Evolutionary conservation across 2,329 filamentous ascomycete species (phyloP).

Genomic region (Esteya vermicola): DNA sequence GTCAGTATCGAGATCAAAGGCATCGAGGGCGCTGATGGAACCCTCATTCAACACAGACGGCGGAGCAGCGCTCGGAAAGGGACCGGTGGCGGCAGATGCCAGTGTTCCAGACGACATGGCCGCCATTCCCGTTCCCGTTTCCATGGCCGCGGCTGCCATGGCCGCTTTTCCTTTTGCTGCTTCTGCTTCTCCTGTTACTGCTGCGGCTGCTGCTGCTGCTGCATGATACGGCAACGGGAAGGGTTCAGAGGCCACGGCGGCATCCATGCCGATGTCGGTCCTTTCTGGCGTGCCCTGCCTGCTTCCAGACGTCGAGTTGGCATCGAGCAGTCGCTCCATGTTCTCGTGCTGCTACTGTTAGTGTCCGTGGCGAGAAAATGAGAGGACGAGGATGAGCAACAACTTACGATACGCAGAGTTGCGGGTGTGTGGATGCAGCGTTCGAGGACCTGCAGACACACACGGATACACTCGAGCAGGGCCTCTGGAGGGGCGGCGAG

Average conservation of each 20-base stretch:
- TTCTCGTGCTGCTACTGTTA: no score
- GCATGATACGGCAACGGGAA: no score
- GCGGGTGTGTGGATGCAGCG: conserved; percentile 37
- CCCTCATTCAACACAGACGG: no score
- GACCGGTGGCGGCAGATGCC: background rate
- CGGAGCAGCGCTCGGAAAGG: background rate
- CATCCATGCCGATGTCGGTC: no score
- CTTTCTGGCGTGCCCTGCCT: no score
- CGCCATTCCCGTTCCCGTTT: background rate
- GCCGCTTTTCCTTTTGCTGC: background rate
- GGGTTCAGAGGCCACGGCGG: no score
- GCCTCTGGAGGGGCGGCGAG: conserved; percentile 30
- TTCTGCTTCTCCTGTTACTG: no score
- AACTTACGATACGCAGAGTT: conserved; percentile 30
- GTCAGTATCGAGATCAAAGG: conserved; percentile 18
- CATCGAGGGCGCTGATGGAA: conserved; percentile 17
- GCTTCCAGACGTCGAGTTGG: no score
- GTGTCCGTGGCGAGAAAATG: background rate
- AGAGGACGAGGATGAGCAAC: background rate
- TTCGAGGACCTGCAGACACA: conserved; percentile 35
- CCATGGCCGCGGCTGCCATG: background rate
- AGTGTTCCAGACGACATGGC: background rate
- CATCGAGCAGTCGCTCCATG: no score
- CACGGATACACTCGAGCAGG: conserved; percentile 32
- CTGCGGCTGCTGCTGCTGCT: no score